Conservation (phyloP, 2,329 filamentous ascomycete genomes). For the Microsporum audouinii region DNA sequence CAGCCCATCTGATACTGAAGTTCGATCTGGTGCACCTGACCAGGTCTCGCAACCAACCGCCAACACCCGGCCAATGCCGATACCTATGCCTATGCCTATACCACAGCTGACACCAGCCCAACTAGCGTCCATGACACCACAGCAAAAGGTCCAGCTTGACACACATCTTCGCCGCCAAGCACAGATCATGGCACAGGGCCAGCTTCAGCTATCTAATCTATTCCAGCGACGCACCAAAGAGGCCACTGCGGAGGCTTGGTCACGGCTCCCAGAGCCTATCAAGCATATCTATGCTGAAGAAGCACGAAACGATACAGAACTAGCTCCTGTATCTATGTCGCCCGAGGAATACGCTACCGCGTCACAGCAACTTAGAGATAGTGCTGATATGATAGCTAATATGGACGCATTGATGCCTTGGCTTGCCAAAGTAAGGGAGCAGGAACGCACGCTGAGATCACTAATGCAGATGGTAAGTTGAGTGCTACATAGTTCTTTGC, state of each 20-base stretch:
- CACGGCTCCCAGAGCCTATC: conserved; percentile 29
- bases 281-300: conserved; percentile 32
- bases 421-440: conserved; percentile 28
- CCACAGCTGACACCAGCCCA: conserved; percentile 26
- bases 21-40: conserved; percentile 25
- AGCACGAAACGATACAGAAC: conserved; percentile 21
- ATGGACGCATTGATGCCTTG: conserved; percentile 34
- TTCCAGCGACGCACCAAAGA: conserved; percentile 25
- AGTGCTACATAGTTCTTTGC: neutral
- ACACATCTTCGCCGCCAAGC: conserved; percentile 21
- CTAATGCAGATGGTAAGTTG: conserved; percentile 30
- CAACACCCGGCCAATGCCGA: conserved; percentile 14
- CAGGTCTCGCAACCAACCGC: conserved; percentile 16
- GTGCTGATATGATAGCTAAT: conserved; percentile 32
- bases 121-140: conserved; percentile 30
- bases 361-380: conserved; percentile 31
- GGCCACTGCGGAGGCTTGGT: conserved; percentile 29
- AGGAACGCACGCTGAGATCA: conserved; percentile 30
- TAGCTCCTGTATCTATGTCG: conserved; percentile 26
- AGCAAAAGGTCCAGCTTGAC: conserved; percentile 32
- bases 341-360: conserved; percentile 30
- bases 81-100: conserved; percentile 16
- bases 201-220: conserved; percentile 22
- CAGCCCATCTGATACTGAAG: conserved; percentile 38
- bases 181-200: conserved; percentile 6